These are phyloP conservation scores for Trematosphaeria pertusa DNA, from an alignment of 2,329 filamentous ascomycete genomes.

Conservation along the genomic window DNA sequence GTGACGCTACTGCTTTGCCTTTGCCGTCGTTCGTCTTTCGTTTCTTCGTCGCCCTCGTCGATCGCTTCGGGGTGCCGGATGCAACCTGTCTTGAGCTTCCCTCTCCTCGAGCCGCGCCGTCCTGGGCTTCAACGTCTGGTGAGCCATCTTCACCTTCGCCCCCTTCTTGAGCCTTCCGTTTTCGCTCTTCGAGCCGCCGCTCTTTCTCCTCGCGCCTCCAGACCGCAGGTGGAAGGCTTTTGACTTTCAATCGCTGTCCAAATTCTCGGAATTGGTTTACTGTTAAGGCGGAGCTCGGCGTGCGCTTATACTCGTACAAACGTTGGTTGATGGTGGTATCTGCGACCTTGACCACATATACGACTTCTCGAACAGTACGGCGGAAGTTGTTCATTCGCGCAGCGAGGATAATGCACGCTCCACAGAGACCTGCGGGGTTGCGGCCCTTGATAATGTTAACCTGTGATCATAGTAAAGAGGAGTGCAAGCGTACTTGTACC, in stretches of 20 bases:
- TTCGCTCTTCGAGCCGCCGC: slow-evolving; percentile 42
- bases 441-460: no score
- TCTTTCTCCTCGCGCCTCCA: slow-evolving; percentile 67
- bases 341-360: slow-evolving; percentile 98
- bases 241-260: slow-evolving; percentile 71
- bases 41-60: slow-evolving; percentile 29
- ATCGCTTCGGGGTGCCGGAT: slow-evolving; percentile 1
- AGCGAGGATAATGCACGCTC: slow-evolving; percentile 91
- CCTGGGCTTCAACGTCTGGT: neutral
- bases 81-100: neutral
- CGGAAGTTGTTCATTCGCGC: slow-evolving; percentile 99
- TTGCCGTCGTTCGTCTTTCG: slow-evolving; percentile 30
- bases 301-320: slow-evolving; percentile 88
- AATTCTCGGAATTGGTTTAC: slow-evolving; percentile 83
- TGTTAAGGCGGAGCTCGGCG: slow-evolving; percentile 82
- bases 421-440: slow-evolving; percentile 90
- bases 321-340: slow-evolving; percentile 92
- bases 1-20: slow-evolving; percentile 12
- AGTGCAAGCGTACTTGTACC: slow-evolving; percentile 87
- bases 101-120: neutral
- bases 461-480: no score
- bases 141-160: slow-evolving; percentile 15
- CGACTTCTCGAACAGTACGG: slow-evolving; percentile 88
- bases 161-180: slow-evolving; percentile 23
- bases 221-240: slow-evolving; percentile 75